These are phyloP conservation scores for Aspergillus brunneoviolaceus DNA, from an alignment of 2,329 filamentous ascomycete genomes.

Conservation along the genomic window DNA sequence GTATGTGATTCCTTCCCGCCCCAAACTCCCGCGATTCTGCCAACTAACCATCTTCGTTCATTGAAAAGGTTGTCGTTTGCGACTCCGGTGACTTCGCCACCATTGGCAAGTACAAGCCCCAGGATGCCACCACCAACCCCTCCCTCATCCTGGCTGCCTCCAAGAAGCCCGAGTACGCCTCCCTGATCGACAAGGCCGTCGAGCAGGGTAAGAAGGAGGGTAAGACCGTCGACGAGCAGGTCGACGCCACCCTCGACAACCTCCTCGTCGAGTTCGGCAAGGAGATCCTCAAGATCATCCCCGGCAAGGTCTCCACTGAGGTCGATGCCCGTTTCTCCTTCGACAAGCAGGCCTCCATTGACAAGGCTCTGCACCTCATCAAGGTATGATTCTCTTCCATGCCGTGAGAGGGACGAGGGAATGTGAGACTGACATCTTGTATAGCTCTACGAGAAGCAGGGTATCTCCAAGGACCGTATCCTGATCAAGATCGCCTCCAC, in stretches of 20 bases:
- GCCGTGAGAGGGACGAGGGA: neutral
- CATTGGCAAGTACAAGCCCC: conserved; percentile 99
- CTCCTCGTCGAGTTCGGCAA: conserved; percentile 97
- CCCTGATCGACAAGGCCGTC: conserved; percentile 83
- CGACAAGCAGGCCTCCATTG: conserved; percentile 84
- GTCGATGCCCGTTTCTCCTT: conserved; percentile 96
- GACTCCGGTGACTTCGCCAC: conserved; percentile 90
- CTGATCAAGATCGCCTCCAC: conserved; percentile 99
- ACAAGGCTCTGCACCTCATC: conserved; percentile 97
- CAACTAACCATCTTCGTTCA: conserved; percentile 17
- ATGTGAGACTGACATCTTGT: conserved; percentile 9
- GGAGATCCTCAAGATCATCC: conserved; percentile 95
- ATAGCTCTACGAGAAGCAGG: conserved; percentile 94
- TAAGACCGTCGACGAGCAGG: conserved; percentile 70
- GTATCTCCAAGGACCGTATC: conserved; percentile 88
- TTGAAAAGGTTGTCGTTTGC: conserved; percentile 79
- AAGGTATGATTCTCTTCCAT: conserved; percentile 57
- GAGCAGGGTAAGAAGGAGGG: conserved; percentile 77
- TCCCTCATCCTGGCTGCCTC: conserved; percentile 97
- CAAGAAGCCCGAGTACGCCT: conserved; percentile 96
- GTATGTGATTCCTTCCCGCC: conserved; percentile 48
- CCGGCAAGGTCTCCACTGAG: conserved; percentile 98
- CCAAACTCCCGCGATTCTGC: conserved; percentile 1
- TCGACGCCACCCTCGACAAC: conserved; percentile 86
- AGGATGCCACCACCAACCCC: conserved; percentile 99